A percentile compares a stretch with the other conserved stretches of the same genome.
Conservation (phyloP, 352 stramenopile genomes). For the Phytophthora brassicae region DNA sequence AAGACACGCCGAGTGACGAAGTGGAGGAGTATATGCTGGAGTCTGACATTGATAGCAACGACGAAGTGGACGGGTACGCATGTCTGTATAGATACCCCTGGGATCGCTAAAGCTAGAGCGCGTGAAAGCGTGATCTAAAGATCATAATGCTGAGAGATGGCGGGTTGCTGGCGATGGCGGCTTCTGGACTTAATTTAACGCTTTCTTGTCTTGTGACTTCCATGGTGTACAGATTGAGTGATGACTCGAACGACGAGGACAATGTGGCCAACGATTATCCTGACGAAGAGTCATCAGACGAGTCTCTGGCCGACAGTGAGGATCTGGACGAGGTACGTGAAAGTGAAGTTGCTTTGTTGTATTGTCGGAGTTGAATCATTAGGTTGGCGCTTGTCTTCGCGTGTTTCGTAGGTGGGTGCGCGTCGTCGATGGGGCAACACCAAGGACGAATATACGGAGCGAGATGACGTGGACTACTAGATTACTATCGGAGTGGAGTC, state of each 20-base stretch:
- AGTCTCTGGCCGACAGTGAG: conserved; percentile 35
- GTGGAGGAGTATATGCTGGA: conserved; percentile 82
- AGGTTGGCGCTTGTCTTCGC: conserved; percentile 7
- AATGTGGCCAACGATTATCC: conserved; percentile 81
- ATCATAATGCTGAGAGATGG: conserved; percentile 30
- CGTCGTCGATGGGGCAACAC: conserved; percentile 15
- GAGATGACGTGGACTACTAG: conserved; percentile 35
- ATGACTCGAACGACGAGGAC: conserved; percentile 86
- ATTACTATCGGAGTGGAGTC: background rate
- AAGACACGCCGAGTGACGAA: conserved; percentile 55
- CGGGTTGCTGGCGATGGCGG: conserved; percentile 13
- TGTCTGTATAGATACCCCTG: conserved; percentile 40
- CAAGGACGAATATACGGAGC: conserved; percentile 32
- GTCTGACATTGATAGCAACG: conserved; percentile 70
- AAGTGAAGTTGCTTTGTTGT: background rate
- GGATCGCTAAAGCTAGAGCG: conserved; percentile 20
- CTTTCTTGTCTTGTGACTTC: conserved; percentile 17
- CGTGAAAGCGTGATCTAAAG: conserved; percentile 21
- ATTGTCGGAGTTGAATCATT: conserved; percentile 13
- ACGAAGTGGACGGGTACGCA: conserved; percentile 64
- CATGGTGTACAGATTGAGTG: conserved; percentile 53
- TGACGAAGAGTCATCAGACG: conserved; percentile 73
- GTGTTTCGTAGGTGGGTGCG: conserved; percentile 32
- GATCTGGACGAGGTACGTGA: conserved; percentile 38
- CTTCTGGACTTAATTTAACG: conserved; percentile 29